Evolutionary conservation across 2,329 filamentous ascomycete species (phyloP).

Genomic region (Botrytis pseudocinerea): DNA sequence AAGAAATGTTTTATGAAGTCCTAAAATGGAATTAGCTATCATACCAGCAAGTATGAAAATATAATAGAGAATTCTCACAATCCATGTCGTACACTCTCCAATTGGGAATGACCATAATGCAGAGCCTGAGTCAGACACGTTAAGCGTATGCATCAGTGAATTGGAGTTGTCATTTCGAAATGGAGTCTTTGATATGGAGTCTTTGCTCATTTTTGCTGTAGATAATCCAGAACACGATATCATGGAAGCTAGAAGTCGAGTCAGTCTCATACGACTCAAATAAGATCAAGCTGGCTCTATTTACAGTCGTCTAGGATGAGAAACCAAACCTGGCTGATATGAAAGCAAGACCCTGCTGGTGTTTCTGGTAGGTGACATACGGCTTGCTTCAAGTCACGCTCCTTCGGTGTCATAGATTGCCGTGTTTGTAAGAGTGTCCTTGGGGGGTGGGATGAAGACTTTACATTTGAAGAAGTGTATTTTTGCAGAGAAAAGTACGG

Average conservation of each 20-base stretch:
- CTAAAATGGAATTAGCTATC: background rate
- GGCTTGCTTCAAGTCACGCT: constrained; percentile 50
- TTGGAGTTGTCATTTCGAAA: background rate
- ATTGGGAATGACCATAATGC: constrained; percentile 8
- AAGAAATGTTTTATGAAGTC: constrained; percentile 19
- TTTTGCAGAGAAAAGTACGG: constrained; percentile 51
- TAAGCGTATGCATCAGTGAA: constrained; percentile 1
- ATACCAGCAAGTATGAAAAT: background rate
- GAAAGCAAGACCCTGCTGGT: constrained; percentile 46
- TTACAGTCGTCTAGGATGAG: constrained; percentile 48
- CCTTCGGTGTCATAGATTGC: constrained; percentile 44
- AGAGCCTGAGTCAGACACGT: background rate
- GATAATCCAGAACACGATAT: background rate
- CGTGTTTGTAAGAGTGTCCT: constrained; percentile 49
- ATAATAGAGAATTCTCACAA: background rate
- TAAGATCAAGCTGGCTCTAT: constrained; percentile 25
- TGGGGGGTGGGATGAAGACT: constrained; percentile 44
- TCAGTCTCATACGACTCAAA: background rate
- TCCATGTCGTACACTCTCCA: constrained; percentile 13
- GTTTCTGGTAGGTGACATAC: constrained; percentile 45
- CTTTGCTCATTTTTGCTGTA: background rate
- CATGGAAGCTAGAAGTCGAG: background rate
- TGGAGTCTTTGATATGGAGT: constrained; percentile 2
- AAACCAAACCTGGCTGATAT: constrained; percentile 52
- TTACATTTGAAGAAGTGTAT: constrained; percentile 43